phyloP scores from a whole-genome alignment of 768 basidiomycete genomes.

The Hygrophoropsis aurantiaca region DNA sequence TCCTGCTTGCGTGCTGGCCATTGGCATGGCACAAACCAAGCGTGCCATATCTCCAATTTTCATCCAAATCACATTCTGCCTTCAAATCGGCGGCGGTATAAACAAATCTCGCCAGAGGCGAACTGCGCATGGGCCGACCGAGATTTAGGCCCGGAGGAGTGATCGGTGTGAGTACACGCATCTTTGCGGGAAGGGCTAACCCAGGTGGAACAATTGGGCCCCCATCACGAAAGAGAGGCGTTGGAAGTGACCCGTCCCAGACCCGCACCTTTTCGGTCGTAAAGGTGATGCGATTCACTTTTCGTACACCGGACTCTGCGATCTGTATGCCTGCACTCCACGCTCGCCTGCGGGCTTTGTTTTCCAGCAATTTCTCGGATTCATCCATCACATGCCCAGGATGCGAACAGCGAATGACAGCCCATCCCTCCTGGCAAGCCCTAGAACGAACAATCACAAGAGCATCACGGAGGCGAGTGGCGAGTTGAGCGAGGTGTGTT shows the following conservation, averaged over 20 bases:
- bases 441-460: conserved; percentile 43
- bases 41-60: conserved; percentile 13
- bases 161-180: conserved; percentile 15
- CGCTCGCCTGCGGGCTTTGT: conserved; percentile 60
- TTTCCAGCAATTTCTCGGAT: conserved; percentile 44
- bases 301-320: conserved; percentile 14
- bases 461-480: conserved; percentile 39
- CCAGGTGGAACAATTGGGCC: conserved; percentile 17
- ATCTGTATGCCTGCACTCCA: conserved; percentile 59
- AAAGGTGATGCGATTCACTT: neutral
- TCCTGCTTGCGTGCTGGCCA: conserved; percentile 15
- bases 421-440: conserved; percentile 38
- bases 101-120: conserved; percentile 43
- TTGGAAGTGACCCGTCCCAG: conserved; percentile 15
- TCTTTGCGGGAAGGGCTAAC: conserved; percentile 6
- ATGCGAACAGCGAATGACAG: conserved; percentile 33
- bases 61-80: conserved; percentile 11
- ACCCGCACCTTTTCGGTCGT: neutral
- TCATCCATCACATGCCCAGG: conserved; percentile 27
- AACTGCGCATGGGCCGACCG: conserved; percentile 48
- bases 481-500: conserved; percentile 22
- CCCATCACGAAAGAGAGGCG: neutral
- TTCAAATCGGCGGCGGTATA: conserved; percentile 40
- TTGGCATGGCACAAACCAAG: conserved; percentile 12
- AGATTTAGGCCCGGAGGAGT: conserved; percentile 43